Conservation (phyloP, 495 filamentous ascomycete genomes). For the Podospora didyma region DNA sequence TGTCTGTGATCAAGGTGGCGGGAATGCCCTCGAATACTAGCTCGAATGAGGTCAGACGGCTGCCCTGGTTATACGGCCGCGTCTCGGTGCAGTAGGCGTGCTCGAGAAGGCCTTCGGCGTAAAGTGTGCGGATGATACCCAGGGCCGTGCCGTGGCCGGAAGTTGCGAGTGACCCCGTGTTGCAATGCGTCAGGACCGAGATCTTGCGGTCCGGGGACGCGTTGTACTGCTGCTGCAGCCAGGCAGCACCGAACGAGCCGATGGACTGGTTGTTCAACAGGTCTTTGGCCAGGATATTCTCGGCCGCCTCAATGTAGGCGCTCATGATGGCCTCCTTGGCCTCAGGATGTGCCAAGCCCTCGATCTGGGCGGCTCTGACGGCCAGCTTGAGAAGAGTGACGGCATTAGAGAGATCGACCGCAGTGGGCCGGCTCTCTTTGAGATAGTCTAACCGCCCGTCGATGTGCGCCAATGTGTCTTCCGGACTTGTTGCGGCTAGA, state of each 20-base stretch:
- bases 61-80: constrained; percentile 95
- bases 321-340: constrained; percentile 46
- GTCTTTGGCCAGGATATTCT: constrained; percentile 85
- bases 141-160: constrained; percentile 95
- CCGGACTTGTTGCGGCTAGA: constrained; percentile 32
- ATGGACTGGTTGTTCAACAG: constrained; percentile 81
- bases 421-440: constrained; percentile 81
- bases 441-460: constrained; percentile 74
- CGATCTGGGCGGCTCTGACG: constrained; percentile 36
- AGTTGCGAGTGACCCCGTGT: constrained; percentile 95
- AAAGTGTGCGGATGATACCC: constrained; percentile 85
- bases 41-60: constrained; percentile 91
- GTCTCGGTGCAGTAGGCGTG: constrained; percentile 97
- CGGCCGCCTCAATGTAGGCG: constrained; percentile 72
- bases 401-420: constrained; percentile 91
- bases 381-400: constrained; percentile 68
- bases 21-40: constrained; percentile 89
- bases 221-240: constrained; percentile 56
- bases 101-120: constrained; percentile 56
- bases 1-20: constrained; percentile 91
- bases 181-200: constrained; percentile 90
- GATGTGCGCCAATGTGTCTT: constrained; percentile 65
- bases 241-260: constrained; percentile 76
- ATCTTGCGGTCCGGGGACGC: constrained; percentile 44
- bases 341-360: constrained; percentile 26